phyloP scores from a whole-genome alignment of 495 filamentous ascomycete species.

The Tuber borchii region DNA sequence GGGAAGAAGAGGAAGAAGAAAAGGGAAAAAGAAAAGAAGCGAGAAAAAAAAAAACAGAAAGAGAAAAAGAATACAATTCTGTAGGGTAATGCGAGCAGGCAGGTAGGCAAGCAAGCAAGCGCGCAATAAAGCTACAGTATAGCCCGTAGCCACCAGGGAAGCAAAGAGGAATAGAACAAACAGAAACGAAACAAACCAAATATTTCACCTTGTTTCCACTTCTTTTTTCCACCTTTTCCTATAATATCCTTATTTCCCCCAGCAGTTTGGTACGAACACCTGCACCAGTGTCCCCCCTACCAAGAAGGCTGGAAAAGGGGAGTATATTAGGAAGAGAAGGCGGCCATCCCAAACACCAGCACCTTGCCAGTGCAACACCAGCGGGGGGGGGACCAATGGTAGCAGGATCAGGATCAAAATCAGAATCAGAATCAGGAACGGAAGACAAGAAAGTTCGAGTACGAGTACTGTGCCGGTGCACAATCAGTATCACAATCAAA shows the following conservation, averaged over 20 bases:
- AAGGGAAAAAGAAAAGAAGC: background rate
- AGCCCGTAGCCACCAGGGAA: background rate
- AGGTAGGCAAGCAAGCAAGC: background rate
- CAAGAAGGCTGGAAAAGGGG: background rate
- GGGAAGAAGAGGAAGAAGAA: background rate
- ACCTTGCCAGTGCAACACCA: background rate
- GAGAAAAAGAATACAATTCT: background rate
- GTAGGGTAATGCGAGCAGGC: background rate
- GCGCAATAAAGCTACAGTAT: background rate
- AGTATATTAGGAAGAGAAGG: background rate
- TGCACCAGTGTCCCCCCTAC: background rate
- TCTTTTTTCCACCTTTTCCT: background rate
- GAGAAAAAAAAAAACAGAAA: background rate
- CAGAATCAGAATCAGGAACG: background rate
- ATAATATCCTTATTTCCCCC: background rate
- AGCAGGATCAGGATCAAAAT: background rate
- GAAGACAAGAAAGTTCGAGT: background rate
- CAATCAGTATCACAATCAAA: constrained; percentile 11
- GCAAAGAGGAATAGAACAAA: background rate
- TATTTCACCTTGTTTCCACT: background rate
- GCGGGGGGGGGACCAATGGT: background rate
- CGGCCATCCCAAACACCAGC: background rate
- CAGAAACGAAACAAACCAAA: background rate
- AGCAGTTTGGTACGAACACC: background rate
- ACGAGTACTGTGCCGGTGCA: background rate